phyloP scores from a whole-genome alignment of 2,329 filamentous ascomycete species.

The Stemphylium lycopersici region DNA sequence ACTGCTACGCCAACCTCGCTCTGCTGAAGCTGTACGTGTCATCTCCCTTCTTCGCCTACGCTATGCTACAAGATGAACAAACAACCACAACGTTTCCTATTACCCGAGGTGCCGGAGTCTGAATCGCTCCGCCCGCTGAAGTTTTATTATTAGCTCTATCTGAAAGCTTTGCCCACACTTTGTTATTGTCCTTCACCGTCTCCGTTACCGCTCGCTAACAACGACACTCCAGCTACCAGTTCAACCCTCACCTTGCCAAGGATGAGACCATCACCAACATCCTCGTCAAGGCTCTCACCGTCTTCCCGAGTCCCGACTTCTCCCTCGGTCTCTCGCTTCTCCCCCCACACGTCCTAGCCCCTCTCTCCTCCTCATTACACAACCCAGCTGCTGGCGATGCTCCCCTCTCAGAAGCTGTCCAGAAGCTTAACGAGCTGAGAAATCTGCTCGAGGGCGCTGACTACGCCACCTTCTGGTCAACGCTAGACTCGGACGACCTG shows the following conservation, averaged over 20 bases:
- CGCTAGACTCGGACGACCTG: slow-evolving; percentile 89
- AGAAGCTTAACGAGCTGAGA: slow-evolving; percentile 84
- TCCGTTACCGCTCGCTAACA: slow-evolving; percentile 22
- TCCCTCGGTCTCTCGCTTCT: slow-evolving; percentile 92
- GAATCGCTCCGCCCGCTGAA: slow-evolving; percentile 69
- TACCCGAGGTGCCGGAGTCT: slow-evolving; percentile 75
- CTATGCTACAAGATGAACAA: slow-evolving; percentile 71
- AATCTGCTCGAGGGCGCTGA: slow-evolving; percentile 87
- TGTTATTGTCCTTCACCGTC: slow-evolving; percentile 1
- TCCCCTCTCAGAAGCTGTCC: slow-evolving; percentile 82
- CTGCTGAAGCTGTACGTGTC: slow-evolving; percentile 88
- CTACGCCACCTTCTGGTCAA: slow-evolving; percentile 92
- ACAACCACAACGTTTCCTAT: slow-evolving; percentile 92
- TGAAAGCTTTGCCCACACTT: slow-evolving; percentile 56
- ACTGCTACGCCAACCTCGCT: slow-evolving; percentile 96
- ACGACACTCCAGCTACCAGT: slow-evolving; percentile 78
- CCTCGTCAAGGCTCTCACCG: slow-evolving; percentile 95
- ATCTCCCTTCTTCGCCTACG: slow-evolving; percentile 12
- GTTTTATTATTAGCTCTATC: slow-evolving; percentile 76
- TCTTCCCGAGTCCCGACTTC: slow-evolving; percentile 97
- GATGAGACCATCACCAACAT: slow-evolving; percentile 98
- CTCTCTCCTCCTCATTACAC: slow-evolving; percentile 55
- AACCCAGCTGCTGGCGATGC: slow-evolving; percentile 66
- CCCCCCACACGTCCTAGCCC: slow-evolving; percentile 77
- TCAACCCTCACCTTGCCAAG: slow-evolving; percentile 97